phyloP scores from a whole-genome alignment of 208 protist genomes.

The Leishmania martiniquensis region DNA sequence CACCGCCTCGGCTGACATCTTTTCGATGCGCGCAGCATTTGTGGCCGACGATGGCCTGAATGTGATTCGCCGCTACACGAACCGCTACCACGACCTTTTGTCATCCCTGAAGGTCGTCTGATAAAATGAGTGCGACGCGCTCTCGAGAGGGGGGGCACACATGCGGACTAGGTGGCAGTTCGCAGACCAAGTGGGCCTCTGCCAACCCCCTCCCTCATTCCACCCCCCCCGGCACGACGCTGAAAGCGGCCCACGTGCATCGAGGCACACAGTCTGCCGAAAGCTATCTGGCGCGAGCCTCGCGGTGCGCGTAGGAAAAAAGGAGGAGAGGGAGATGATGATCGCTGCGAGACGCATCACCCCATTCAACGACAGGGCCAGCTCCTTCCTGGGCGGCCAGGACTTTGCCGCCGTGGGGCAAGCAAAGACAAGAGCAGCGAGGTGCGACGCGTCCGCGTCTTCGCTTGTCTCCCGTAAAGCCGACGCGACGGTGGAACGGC shows the following conservation, averaged over 20 bases:
- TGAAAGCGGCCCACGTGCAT: too few species aligned
- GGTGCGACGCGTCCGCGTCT: too few species aligned
- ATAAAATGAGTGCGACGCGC: neutral
- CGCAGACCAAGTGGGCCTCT: neutral
- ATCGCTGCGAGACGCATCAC: neutral
- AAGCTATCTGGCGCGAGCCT: too few species aligned
- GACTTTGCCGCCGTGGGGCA: neutral
- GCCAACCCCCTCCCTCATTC: too few species aligned
- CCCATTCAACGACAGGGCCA: neutral
- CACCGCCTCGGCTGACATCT: conserved; percentile 36
- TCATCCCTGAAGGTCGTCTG: conserved; percentile 1
- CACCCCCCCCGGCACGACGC: neutral
- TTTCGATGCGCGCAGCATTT: conserved; percentile 39
- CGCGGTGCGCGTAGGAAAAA: too few species aligned
- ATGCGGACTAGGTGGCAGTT: neutral
- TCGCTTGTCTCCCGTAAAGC: too few species aligned
- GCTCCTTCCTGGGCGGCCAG: neutral
- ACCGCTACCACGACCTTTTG: conserved; percentile 35
- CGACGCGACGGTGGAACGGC: too few species aligned
- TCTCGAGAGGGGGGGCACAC: neutral
- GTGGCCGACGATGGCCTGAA: neutral
- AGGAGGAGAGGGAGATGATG: neutral
- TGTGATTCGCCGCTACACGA: conserved; percentile 25
- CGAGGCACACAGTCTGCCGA: too few species aligned
- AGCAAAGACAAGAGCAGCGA: too few species aligned